Evolutionary conservation across 176 grass and related monocot genomes (phyloP).

Genomic region (Carex myosuroides): DNA sequence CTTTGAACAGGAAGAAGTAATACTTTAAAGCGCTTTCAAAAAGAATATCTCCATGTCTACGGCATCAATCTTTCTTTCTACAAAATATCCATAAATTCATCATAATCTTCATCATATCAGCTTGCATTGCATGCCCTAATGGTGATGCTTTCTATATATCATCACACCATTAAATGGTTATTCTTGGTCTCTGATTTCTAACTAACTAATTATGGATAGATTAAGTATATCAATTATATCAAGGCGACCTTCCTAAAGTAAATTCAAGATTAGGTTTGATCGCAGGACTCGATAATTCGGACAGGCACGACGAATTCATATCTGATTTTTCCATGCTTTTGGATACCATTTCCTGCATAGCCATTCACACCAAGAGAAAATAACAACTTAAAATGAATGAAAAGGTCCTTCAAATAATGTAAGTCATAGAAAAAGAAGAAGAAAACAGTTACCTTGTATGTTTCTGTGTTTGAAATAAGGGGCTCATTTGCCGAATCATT

Average conservation of each 20-base stretch:
- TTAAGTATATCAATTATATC: background rate
- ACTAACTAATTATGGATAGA: constrained; percentile 16
- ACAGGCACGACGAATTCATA: constrained; percentile 39
- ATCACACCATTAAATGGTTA: constrained; percentile 9
- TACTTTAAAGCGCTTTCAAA: constrained; percentile 16
- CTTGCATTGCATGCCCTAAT: background rate
- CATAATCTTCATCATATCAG: background rate
- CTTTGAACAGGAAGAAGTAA: constrained; percentile 3
- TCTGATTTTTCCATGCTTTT: constrained; percentile 45
- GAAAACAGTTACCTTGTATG: constrained; percentile 2
- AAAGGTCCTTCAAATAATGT: background rate
- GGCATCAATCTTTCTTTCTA: background rate
- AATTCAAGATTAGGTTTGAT: constrained; percentile 54
- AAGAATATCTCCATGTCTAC: background rate
- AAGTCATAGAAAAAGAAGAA: background rate
- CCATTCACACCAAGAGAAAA: background rate
- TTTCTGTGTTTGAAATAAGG: constrained; percentile 31
- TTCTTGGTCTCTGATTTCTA: background rate
- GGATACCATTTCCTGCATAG: constrained; percentile 24
- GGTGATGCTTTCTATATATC: constrained; percentile 19
- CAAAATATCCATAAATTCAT: background rate
- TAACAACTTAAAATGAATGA: background rate
- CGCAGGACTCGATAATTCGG: constrained; percentile 28
- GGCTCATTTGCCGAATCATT: constrained; percentile 31
- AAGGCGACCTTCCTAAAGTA: constrained; percentile 33